A percentile compares a stretch with the other conserved stretches of the same genome.
These are phyloP conservation scores for Acanthamoeba lenticulata DNA, from an alignment of 208 protist species.

Conservation along the genomic window DNA sequence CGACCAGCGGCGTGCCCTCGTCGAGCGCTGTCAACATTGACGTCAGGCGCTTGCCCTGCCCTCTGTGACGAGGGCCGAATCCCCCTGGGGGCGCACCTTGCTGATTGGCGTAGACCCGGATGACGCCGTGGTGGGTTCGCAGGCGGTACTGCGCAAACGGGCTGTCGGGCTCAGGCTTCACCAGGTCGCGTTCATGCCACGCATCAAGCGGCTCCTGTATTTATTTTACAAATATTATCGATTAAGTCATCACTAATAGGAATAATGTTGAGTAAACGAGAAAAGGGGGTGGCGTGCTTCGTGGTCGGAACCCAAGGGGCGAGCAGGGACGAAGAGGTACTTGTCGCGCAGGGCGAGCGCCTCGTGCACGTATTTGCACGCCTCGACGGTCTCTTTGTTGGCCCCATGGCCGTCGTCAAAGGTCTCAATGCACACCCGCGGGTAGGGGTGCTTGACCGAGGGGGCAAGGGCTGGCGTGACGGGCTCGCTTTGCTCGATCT, in stretches of 20 bases:
- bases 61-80: not conserved
- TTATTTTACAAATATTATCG: not conserved
- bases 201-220: not conserved
- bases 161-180: constrained; percentile 4
- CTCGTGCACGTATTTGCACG: constrained; percentile 32
- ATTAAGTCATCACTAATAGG: no score
- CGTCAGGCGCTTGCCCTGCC: no score
- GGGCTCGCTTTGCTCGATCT: no score
- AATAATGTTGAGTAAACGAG: no score
- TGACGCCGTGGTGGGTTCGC: not conserved
- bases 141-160: not conserved
- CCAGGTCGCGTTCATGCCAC: constrained; percentile 49
- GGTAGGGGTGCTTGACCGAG: not conserved
- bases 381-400: not conserved
- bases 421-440: constrained; percentile 24
- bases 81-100: not conserved
- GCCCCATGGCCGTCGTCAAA: constrained; percentile 10
- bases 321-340: constrained; percentile 58
- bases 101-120: constrained; percentile 49
- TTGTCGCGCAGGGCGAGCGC: constrained; percentile 42
- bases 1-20: not conserved
- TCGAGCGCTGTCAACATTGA: constrained; percentile 28
- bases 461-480: no score
- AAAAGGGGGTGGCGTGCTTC: no score
- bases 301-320: not conserved